Evolutionary conservation across 306 rosid genomes (phyloP), one percentile per base, ranked within the genome.

Genomic region (Neltuma alba): DNA sequence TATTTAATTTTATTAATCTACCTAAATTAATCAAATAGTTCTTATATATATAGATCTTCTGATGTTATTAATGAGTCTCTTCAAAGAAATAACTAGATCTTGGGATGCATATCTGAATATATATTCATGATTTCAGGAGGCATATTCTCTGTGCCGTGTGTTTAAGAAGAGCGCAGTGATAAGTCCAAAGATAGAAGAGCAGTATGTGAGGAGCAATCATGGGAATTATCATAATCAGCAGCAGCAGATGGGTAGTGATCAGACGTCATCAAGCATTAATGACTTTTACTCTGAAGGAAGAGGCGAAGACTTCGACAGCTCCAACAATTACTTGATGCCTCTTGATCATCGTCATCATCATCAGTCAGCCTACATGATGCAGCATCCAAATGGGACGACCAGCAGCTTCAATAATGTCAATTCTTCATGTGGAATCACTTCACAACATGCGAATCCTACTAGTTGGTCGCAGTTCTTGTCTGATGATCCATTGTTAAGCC

Each of bases 61-160:
- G n/a, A n/a, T n/a, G n/a, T n/a, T n/a, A n/a, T n/a, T n/a, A n/a
- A n/a, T n/a, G n/a, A n/a, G n/a, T n/a, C n/a, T n/a, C n/a, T n/a
- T n/a, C n/a, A n/a, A n/a, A n/a, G n/a, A n/a, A n/a, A n/a, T n/a
- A n/a, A n/a, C n/a, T n/a, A n/a, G n/a, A n/a, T n/a, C n/a, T n/a
- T n/a, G n/a, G n/a, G n/a, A n/a, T n/a, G n/a, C n/a, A n/a, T n/a
- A n/a, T n/a, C n/a, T n/a, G n/a, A n/a, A n/a, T n/a, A n/a, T n/a
- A n/a, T n/a, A n/a, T n/a, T n/a, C n/a, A n/a, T n/a, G n/a, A 25
- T 57, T 45, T 47, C 85, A 94, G 98, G 98, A 94, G 81, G 97
- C 95, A 0, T 94, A 94, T 84, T 94, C 98, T 1, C 89, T 94
- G 33, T 92, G 98, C 54, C 97, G 98, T 27, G 85, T 94, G 67